phyloP scores from a whole-genome alignment of 2,329 filamentous ascomycete genomes.

The Fusarium kyushuense region DNA sequence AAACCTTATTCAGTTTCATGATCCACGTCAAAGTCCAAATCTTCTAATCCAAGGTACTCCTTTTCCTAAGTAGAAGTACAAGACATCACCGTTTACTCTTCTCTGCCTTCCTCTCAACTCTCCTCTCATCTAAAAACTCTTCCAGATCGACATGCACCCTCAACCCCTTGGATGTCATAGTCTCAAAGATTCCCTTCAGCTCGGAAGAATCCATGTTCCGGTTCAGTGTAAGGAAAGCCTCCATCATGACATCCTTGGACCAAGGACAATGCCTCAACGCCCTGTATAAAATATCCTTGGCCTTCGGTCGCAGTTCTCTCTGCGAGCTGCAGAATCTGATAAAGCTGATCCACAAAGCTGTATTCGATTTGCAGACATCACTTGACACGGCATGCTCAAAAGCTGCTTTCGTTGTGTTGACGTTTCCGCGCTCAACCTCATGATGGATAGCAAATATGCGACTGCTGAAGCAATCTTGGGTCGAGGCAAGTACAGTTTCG shows the following conservation, averaged over 20 bases:
- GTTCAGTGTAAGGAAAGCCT: conserved; percentile 62
- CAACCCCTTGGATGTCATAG: conserved; percentile 62
- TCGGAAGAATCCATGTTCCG: conserved; percentile 61
- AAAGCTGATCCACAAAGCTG: conserved; percentile 63
- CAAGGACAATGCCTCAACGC: conserved; percentile 63
- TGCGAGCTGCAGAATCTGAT: conserved; percentile 60
- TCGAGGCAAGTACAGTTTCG: conserved; percentile 59
- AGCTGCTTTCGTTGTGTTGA: conserved; percentile 62
- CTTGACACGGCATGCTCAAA: conserved; percentile 65
- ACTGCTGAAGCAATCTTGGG: conserved; percentile 58
- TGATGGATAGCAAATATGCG: conserved; percentile 65
- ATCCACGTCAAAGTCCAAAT: neutral
- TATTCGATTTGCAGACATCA: conserved; percentile 55
- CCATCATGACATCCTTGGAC: conserved; percentile 63
- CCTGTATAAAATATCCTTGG: conserved; percentile 62
- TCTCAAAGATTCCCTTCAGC: conserved; percentile 61
- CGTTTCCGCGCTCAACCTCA: conserved; percentile 62
- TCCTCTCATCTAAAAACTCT: conserved; percentile 58
- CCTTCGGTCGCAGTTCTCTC: conserved; percentile 55
- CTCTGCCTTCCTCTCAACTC: conserved; percentile 30
- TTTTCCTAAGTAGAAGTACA: neutral
- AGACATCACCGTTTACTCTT: conserved; percentile 16
- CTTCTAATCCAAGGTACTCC: neutral
- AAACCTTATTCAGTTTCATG: neutral
- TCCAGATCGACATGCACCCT: conserved; percentile 65